phyloP scores from a whole-genome alignment of 371 early-diverging fungal species.

The Mortierella sp. region DNA sequence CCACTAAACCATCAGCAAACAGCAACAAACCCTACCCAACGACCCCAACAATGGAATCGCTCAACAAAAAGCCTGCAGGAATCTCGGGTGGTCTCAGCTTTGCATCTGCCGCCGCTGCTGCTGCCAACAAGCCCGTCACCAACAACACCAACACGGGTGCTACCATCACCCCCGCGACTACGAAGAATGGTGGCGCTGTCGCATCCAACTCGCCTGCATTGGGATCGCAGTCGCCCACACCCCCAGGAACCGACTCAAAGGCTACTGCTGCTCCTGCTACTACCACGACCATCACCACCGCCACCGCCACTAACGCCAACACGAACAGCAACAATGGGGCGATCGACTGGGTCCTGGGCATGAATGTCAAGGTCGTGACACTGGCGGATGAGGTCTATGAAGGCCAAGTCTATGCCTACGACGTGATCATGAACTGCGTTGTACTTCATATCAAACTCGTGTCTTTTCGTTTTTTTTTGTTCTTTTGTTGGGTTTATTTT shows the following conservation, averaged over 20 bases:
- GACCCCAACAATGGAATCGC: slow-evolving; percentile 33
- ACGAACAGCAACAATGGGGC: slow-evolving; percentile 11
- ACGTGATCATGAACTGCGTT: slow-evolving; percentile 72
- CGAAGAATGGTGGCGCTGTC: slow-evolving; percentile 12
- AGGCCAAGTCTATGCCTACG: slow-evolving; percentile 74
- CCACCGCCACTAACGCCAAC: background rate
- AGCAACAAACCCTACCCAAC: no score
- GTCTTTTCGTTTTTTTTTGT: slow-evolving; percentile 9
- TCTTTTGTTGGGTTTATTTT: slow-evolving; percentile 3
- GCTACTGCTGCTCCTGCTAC: background rate
- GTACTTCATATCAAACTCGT: slow-evolving; percentile 72
- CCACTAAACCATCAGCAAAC: background rate
- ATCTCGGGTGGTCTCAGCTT: slow-evolving; percentile 24
- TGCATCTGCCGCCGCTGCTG: slow-evolving; percentile 45
- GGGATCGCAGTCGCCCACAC: slow-evolving; percentile 15
- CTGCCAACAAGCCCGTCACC: slow-evolving; percentile 7
- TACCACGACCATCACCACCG: slow-evolving; percentile 4
- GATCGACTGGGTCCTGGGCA: slow-evolving; percentile 63
- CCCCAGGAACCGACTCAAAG: slow-evolving; percentile 8
- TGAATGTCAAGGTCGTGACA: slow-evolving; percentile 68
- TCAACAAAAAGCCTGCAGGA: slow-evolving; percentile 38
- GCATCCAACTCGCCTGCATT: slow-evolving; percentile 28
- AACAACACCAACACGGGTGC: background rate
- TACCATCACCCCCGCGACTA: slow-evolving; percentile 2
- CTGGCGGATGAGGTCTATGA: slow-evolving; percentile 68